Conservation (phyloP, 306 rosid species). For the Morella rubra region DNA sequence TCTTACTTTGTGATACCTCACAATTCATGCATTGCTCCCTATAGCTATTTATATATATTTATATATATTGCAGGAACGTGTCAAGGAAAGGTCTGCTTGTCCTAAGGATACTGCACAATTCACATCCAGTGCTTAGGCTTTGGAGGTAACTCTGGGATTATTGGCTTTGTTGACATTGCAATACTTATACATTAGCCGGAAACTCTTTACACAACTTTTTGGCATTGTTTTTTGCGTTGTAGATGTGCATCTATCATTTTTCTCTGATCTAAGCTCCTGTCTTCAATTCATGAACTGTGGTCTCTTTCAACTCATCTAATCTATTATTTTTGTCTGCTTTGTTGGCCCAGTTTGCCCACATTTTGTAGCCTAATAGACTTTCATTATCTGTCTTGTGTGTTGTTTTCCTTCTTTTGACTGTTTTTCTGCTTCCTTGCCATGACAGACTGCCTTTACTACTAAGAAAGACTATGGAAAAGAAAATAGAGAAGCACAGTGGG, state of each 20-base stretch:
- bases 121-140: constrained; percentile 45
- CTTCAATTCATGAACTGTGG: constrained; percentile 5
- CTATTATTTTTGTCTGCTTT: too few species aligned
- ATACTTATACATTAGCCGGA: not conserved
- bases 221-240: constrained; percentile 4
- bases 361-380: too few species aligned
- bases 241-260: constrained; percentile 12
- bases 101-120: constrained; percentile 55
- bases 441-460: constrained; percentile 96
- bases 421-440: constrained; percentile 16
- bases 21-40: too few species aligned
- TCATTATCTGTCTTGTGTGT: not conserved
- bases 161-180: constrained; percentile 12
- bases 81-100: constrained; percentile 64
- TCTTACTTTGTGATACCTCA: too few species aligned
- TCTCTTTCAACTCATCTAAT: too few species aligned
- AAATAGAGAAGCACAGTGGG: constrained; percentile 99
- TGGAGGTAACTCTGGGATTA: constrained; percentile 51
- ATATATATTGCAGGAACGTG: too few species aligned
- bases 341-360: too few species aligned
- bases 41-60: too few species aligned
- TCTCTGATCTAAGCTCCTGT: constrained; percentile 23
- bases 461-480: constrained; percentile 98
- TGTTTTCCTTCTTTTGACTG: too few species aligned
- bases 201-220: not conserved